These are phyloP conservation scores for Candida sp. DNA, from an alignment of 1,139 yeast genomes.

Conservation along the genomic window DNA sequence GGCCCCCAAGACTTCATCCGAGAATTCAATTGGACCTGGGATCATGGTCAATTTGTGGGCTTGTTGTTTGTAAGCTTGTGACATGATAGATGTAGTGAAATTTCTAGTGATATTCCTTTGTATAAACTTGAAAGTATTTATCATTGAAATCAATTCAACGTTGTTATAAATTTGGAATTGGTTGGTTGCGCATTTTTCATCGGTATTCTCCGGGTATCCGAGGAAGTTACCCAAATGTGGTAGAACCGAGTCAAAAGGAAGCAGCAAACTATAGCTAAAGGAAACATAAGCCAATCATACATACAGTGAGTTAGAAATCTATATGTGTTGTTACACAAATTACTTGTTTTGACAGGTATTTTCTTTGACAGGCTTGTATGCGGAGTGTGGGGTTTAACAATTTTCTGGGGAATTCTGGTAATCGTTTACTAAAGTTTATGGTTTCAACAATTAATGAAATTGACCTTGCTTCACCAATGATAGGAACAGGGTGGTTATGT, in stretches of 20 bases:
- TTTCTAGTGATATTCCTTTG: background rate
- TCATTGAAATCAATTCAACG: background rate
- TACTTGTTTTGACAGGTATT: too few relatives aligned
- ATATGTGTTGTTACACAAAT: too few relatives aligned
- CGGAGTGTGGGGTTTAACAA: too few relatives aligned
- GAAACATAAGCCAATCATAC: too few relatives aligned
- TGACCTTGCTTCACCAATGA: too few relatives aligned
- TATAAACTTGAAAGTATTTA: background rate
- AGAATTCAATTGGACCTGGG: constrained; percentile 94
- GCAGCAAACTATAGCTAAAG: too few relatives aligned
- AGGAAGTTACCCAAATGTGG: background rate
- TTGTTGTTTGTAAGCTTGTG: constrained; percentile 39
- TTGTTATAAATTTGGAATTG: background rate
- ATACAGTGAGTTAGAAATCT: too few relatives aligned
- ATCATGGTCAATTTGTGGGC: constrained; percentile 64
- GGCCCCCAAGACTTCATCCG: constrained; percentile 76
- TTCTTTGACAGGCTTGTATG: too few relatives aligned
- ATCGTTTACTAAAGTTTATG: too few relatives aligned
- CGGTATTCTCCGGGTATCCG: background rate
- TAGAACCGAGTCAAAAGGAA: background rate
- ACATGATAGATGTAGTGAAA: constrained; percentile 13
- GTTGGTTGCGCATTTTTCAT: background rate
- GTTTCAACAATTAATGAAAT: too few relatives aligned
- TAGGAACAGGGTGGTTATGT: too few relatives aligned
- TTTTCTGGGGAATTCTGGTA: too few relatives aligned